Evolutionary conservation across 2,329 filamentous ascomycete genomes (phyloP).

Genomic region (Claviceps sp.): DNA sequence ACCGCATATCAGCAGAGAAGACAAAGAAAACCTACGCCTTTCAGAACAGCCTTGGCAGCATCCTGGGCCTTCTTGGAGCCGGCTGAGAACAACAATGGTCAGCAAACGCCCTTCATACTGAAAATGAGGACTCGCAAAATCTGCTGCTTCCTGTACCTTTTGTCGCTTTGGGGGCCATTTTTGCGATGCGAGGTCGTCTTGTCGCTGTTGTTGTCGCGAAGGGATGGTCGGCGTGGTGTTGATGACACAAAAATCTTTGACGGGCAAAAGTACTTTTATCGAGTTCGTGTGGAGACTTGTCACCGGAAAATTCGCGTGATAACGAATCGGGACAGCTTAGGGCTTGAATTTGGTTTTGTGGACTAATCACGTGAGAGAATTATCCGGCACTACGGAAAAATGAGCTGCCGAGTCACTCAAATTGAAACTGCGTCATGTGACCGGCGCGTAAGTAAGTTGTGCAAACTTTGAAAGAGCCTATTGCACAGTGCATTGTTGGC

Average conservation of each 20-base stretch:
- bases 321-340: neutral
- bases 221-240: neutral
- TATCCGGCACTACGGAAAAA: neutral
- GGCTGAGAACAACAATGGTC: constrained; percentile 48
- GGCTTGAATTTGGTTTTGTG: neutral
- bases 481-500: too few species aligned
- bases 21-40: constrained; percentile 59
- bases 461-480: too few species aligned
- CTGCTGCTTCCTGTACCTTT: constrained; percentile 39
- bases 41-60: constrained; percentile 91
- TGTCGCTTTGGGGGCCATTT: neutral
- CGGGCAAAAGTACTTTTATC: neutral
- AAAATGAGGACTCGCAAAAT: constrained; percentile 59
- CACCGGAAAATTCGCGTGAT: neutral
- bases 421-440: too few species aligned
- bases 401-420: neutral
- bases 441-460: too few species aligned
- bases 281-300: neutral
- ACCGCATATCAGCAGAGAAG: neutral
- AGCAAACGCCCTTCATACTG: constrained; percentile 51
- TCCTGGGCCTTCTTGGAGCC: constrained; percentile 76
- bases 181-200: neutral
- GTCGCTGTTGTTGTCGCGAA: neutral
- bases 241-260: neutral
- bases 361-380: neutral